These are phyloP conservation scores for Neurospora sp. DNA, from an alignment of 495 filamentous ascomycete genomes.

Conservation along the genomic window DNA sequence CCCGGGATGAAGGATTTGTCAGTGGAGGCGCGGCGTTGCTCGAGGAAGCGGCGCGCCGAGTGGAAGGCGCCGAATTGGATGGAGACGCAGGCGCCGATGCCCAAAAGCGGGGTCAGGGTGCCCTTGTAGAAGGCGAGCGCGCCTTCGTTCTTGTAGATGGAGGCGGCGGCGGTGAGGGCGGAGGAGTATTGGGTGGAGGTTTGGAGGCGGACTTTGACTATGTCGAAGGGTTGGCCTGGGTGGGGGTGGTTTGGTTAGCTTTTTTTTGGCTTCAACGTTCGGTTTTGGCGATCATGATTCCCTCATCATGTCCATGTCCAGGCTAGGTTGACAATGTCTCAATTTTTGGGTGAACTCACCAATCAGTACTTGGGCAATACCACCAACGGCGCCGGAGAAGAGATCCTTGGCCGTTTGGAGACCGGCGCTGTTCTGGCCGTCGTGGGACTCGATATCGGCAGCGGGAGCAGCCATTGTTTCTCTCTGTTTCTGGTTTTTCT, in stretches of 20 bases:
- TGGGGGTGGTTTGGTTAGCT: not conserved
- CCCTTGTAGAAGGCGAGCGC: slow-evolving; percentile 95
- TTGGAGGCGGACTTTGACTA: slow-evolving; percentile 95
- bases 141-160: slow-evolving; percentile 84
- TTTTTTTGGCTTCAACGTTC: not conserved
- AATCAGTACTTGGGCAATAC: slow-evolving; percentile 86
- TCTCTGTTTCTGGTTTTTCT: not conserved
- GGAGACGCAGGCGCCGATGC: slow-evolving; percentile 94
- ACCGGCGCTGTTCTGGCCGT: slow-evolving; percentile 11
- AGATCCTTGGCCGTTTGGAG: slow-evolving; percentile 77
- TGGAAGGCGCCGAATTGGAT: slow-evolving; percentile 98
- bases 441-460: slow-evolving; percentile 26
- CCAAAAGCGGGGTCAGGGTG: slow-evolving; percentile 88
- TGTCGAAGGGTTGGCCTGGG: slow-evolving; percentile 94
- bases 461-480: slow-evolving; percentile 31
- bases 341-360: slow-evolving; percentile 50
- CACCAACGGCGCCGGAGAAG: slow-evolving; percentile 80
- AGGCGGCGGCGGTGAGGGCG: slow-evolving; percentile 66
- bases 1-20: slow-evolving; percentile 6
- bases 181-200: slow-evolving; percentile 71
- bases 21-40: slow-evolving; percentile 50
- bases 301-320: not conserved
- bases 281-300: not conserved
- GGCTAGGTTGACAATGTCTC: no score
- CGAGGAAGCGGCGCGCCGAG: slow-evolving; percentile 75